Evolutionary conservation across 371 early-diverging fungal species (phyloP), one percentile per base, ranked within the genome.

Genomic region (Mortierella sp.): DNA sequence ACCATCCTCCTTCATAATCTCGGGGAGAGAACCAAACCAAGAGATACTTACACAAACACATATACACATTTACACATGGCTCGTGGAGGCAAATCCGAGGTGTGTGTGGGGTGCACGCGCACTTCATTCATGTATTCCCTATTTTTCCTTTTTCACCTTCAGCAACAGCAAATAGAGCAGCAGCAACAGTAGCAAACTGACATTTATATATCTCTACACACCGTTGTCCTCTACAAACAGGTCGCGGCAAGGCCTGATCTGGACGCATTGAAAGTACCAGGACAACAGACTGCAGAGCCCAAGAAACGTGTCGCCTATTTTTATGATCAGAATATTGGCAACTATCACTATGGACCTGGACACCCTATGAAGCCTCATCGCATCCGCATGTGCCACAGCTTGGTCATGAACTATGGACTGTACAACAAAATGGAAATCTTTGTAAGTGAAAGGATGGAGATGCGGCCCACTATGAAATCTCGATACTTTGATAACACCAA

Each of bases 331-430:
- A 94, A 94, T 68, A 94, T 97, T 70, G 98, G 97, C 18, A 94
- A 94, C 81, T 96, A 93, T 83, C 93, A 93, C 69, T 97, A 96
- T 88, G 96, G 95, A 59, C 91, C 93, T 81, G 94, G 93, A 22
- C 99, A 99, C 79, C 99, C 99, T 6, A 99, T 99, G 99, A 99
- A 99, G 83, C 99, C 99, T 12, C 97, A 98, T 64, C 92, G 99
- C 71, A 95, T 99, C 85, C 95, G 96, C 65, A 95, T 99, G 93
- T 96, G 98, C 35, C 99, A 99, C 86, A 96, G 96, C 78, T 89
- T 99, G 68, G 96, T 99, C 45, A 88, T 97, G 60, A 95, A 95
- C 52, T 99, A 99, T 87, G 97, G 95, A 8, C 88, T 99, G 20
- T 95, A 98, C 80, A 96, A 97, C 75, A 92, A 98, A 71, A 93